These are phyloP conservation scores for Eragrostis tef DNA, from an alignment of 202 grass and related monocot species.

Conservation along the genomic window DNA sequence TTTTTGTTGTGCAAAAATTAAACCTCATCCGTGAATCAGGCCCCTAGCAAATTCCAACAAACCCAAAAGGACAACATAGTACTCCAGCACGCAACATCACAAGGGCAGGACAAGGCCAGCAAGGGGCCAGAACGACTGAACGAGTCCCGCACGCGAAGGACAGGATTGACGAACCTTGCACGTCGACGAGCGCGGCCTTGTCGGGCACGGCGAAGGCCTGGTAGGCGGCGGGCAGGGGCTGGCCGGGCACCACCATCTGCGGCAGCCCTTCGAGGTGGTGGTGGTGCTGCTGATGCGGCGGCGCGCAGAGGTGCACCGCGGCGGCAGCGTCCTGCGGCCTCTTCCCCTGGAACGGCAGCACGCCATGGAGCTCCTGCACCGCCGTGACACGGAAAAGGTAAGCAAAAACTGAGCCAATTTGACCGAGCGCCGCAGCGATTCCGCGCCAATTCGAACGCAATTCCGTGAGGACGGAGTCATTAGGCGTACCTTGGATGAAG, in stretches of 20 bases:
- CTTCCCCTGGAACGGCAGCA: constrained; percentile 51
- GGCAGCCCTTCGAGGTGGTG: constrained; percentile 36
- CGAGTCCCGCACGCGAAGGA: not conserved
- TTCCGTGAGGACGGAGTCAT: not conserved
- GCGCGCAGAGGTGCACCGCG: constrained; percentile 35
- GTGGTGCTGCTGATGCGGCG: constrained; percentile 4
- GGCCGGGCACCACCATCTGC: constrained; percentile 40
- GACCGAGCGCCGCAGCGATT: too few relatives aligned
- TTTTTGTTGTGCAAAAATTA: not conserved
- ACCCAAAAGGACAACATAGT: too few relatives aligned
- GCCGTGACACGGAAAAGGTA: too few relatives aligned
- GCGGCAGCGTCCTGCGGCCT: constrained; percentile 30
- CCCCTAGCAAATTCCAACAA: not conserved
- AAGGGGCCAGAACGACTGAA: too few relatives aligned
- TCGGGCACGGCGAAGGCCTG: constrained; percentile 44
- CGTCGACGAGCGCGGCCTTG: constrained; percentile 45
- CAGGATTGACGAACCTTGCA: constrained; percentile 41
- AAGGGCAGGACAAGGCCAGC: too few relatives aligned
- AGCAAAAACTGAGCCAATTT: too few relatives aligned
- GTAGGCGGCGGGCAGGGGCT: constrained; percentile 25
- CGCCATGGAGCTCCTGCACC: constrained; percentile 56
- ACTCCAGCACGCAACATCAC: not conserved
- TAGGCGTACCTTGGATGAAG: constrained; percentile 39
- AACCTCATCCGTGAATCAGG: not conserved
- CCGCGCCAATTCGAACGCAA: not conserved